Base-by-base conservation (phyloP, 345 rosid species). In the Psidium friedrichsthalianum region DNA sequence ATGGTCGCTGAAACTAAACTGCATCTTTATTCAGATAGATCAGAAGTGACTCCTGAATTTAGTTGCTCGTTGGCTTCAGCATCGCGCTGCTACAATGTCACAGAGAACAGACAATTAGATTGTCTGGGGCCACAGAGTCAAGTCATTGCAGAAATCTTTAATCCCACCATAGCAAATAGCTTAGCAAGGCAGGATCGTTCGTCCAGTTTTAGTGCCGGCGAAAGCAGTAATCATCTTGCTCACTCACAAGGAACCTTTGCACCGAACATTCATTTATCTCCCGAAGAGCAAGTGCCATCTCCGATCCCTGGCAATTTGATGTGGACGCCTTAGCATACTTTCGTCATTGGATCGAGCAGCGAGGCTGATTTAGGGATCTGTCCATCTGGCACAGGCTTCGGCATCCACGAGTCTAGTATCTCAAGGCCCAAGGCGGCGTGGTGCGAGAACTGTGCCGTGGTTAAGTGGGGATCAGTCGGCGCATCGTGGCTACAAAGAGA, bases 401-500 rank as follows among this genome's bases (percentile, higher is more conserved):
- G 89, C 81, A 83, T 89, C 80, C 86, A 36, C 57, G 18, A 86
- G 56, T 86, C 86, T 5, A 88, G 76, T 32, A 82, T 84, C 13
- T 85, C 90, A 80, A 89, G 87, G 58, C 89, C 95, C 0, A 93
- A 86, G 87, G 94, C 88, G 6, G 84, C 93, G 13, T 94, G 99
- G 99, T 90, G 93, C 83, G 93, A 93, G 91, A 85, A 94, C 36
- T 86, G 94, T 53, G 95, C 98, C 11, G 94, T 91, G 40, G 57
- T 94, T 22, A 90, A 86, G 64, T 59, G 87, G 86, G 56, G 84
- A 25, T 90, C 90, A 9, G 82, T 93, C 56, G 88, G 89, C 86
- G 89, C 21, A 57, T 82, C 2, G 59, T 88, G 69, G 91, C 86
- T 53, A 85, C 90, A 8, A 88, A 14, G 86, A 91, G 83, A 85